Conservation (phyloP, 352 stramenopile genomes). For the Globisporangium rhizosaccharum region DNA sequence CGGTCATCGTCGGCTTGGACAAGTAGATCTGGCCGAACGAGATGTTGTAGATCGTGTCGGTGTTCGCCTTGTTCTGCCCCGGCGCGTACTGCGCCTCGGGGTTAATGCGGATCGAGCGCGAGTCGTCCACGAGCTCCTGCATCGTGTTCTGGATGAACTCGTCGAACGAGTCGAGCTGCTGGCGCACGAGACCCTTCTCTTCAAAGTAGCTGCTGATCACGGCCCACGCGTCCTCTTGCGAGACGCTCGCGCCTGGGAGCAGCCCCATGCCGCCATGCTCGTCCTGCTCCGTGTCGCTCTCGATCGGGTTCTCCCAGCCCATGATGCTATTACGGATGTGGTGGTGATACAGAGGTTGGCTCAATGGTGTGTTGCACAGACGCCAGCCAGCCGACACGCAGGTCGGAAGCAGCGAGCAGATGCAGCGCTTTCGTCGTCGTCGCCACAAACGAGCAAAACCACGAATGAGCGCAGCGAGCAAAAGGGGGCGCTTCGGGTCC, state of each 20-base stretch:
- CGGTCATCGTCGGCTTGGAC: conserved; percentile 95
- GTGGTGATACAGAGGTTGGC: neutral
- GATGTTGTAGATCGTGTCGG: conserved; percentile 92
- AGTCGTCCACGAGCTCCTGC: conserved; percentile 98
- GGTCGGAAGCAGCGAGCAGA: neutral
- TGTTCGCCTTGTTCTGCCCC: conserved; percentile 90
- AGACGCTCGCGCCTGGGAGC: conserved; percentile 80
- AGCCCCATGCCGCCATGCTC: conserved; percentile 41
- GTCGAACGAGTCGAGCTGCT: conserved; percentile 99
- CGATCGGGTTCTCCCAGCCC: conserved; percentile 68
- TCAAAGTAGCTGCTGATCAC: conserved; percentile 99
- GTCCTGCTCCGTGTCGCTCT: conserved; percentile 53
- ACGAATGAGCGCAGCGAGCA: neutral
- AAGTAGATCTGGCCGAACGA: conserved; percentile 99
- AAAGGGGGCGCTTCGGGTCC: neutral
- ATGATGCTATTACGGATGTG: conserved; percentile 13
- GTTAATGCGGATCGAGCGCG: conserved; percentile 94
- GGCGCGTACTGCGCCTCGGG: conserved; percentile 96
- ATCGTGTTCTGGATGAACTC: conserved; percentile 99
- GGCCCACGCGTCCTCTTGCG: conserved; percentile 98
- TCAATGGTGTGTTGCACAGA: neutral
- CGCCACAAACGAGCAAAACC: neutral
- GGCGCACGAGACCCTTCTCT: conserved; percentile 98
- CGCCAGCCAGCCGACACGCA: neutral
- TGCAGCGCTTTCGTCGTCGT: neutral